Evolutionary conservation across 2,329 filamentous ascomycete species (phyloP), one percentile per base, ranked within the genome.

Genomic region (Fusarium mundagurra): DNA sequence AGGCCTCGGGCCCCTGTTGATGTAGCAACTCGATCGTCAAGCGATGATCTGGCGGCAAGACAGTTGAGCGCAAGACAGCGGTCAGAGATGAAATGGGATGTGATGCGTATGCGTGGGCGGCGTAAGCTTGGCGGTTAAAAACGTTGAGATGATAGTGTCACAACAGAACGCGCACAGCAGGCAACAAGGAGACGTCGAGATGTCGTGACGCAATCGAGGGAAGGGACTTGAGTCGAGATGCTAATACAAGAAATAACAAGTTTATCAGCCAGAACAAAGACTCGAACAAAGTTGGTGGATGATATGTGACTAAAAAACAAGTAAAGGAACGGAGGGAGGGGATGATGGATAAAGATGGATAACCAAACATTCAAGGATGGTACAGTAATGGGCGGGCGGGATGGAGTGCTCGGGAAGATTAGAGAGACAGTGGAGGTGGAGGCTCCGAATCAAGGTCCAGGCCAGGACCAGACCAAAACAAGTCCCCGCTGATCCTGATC

Each of bases 1-100:
- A 77, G 72, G 71, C 62, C 67, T 64, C 36, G 67, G 47, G 67
- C 69, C 76, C 69, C 76, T 77, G 71, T 66, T 61, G 64, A 47
- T 45, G 51, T 64, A 62, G 71, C 43, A 61, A 51, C 38, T 63
- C 62, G 44, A n/a, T n/a, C n/a, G n/a, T n/a, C n/a, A n/a, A n/a
- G n/a, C 16, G 50, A 65, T 34, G 45, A 60, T 47, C 29, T 36
- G 18, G 24, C 36, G n/a, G 53, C 38, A 64, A 43, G 27, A 66
- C 50, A 61, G 43, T 47, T 14, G 61, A 67, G 17, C 18, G 36
- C 36, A 18, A 39, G 36, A 58, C 44, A 27, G 65, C 63, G 45
- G 59, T 65, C 67, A 69, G 38, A 36, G 45, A 36, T 39, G 38
- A 33, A 34, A 44, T 39, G 34, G 34, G 41, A 53, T 29, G 51